These are phyloP conservation scores for Lepidium didymum DNA, from an alignment of 345 rosid genomes.

Conservation along the genomic window DNA sequence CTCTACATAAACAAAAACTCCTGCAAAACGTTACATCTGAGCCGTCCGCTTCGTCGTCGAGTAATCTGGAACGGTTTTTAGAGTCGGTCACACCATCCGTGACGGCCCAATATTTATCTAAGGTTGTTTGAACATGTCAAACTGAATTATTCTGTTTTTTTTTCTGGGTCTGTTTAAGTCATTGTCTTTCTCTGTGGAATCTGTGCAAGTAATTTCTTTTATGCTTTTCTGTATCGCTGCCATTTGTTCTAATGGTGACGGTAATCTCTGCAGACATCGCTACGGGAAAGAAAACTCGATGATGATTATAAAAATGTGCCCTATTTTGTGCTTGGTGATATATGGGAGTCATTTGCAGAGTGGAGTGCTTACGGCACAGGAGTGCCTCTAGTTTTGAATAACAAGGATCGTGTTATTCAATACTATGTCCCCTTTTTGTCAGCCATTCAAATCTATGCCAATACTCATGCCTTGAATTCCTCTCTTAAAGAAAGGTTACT, in stretches of 20 bases:
- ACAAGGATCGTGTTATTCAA: slow-evolving; percentile 51
- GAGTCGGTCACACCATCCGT: slow-evolving; percentile 45
- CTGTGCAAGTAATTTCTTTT: neutral
- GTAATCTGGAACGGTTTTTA: slow-evolving; percentile 47
- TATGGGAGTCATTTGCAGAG: slow-evolving; percentile 65
- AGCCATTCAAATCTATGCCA: slow-evolving; percentile 52
- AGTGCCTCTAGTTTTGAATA: slow-evolving; percentile 45
- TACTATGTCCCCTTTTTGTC: slow-evolving; percentile 63
- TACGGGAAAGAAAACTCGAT: slow-evolving; percentile 31
- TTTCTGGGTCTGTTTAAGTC: neutral
- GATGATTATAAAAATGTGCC: slow-evolving; percentile 28
- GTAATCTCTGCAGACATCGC: slow-evolving; percentile 40
- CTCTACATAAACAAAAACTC: slow-evolving; percentile 1
- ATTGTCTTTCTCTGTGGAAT: neutral
- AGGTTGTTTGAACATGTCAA: slow-evolving; percentile 28
- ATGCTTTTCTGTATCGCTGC: neutral
- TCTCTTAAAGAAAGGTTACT: slow-evolving; percentile 30
- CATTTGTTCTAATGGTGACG: neutral
- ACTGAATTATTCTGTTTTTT: neutral
- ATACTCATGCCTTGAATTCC: slow-evolving; percentile 28
- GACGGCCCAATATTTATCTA: slow-evolving; percentile 38
- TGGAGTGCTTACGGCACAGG: slow-evolving; percentile 77
- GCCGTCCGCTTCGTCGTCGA: slow-evolving; percentile 18
- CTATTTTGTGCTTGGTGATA: slow-evolving; percentile 57
- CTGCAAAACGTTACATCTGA: neutral